Evolutionary conservation across 176 grass and related monocot species (phyloP).

Genomic region (Hsuehochloa calcarea): DNA sequence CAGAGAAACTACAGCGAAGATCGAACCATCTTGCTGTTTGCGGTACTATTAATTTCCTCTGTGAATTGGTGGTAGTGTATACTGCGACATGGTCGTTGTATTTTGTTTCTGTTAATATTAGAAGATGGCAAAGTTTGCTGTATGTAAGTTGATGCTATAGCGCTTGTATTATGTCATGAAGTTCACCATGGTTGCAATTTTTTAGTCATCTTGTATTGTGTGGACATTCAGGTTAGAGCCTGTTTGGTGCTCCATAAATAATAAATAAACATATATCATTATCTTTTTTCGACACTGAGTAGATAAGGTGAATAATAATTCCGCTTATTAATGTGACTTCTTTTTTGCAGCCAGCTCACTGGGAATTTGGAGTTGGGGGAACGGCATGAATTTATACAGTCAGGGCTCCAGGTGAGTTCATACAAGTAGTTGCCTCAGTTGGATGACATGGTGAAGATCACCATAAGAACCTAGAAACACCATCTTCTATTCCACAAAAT

Average conservation of each 20-base stretch:
- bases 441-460: not conserved
- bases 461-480: not conserved
- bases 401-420: conserved; percentile 12
- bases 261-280: not conserved
- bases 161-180: not conserved
- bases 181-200: not conserved
- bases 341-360: not conserved
- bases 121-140: not conserved
- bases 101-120: conserved; percentile 13
- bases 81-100: not conserved
- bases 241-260: not conserved
- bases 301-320: not conserved
- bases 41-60: conserved; percentile 1
- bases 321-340: not conserved
- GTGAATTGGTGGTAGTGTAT: not conserved
- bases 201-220: not conserved
- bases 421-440: not conserved
- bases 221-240: not conserved
- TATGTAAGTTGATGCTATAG: not conserved
- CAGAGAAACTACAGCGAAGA: not conserved
- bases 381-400: not conserved
- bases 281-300: not conserved
- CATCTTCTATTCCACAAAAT: not conserved
- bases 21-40: not conserved
- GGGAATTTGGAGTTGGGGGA: not conserved